Conservation (phyloP, 805 yeast genomes). For the Lachancea sp. region DNA sequence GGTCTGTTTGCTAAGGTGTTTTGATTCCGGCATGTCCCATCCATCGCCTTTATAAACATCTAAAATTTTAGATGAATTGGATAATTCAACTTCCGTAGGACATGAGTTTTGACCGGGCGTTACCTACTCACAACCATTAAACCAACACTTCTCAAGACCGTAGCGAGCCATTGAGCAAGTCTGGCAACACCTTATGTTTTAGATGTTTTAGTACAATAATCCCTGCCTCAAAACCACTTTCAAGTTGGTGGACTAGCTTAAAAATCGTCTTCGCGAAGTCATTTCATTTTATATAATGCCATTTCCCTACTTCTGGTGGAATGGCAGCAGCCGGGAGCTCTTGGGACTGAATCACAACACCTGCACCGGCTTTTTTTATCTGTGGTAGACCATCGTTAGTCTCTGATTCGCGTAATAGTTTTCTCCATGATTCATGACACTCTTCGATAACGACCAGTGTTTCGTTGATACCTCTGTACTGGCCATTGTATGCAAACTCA, state of each 20-base stretch:
- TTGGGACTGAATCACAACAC: slow-evolving; percentile 23
- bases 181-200: background rate
- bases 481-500: slow-evolving; percentile 67
- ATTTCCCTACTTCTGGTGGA: slow-evolving; percentile 37
- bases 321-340: slow-evolving; percentile 29
- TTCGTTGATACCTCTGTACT: slow-evolving; percentile 49
- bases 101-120: background rate
- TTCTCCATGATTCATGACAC: slow-evolving; percentile 64
- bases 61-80: background rate
- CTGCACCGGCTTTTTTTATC: slow-evolving; percentile 51
- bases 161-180: too few species aligned
- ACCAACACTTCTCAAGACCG: too few species aligned
- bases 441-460: slow-evolving; percentile 57
- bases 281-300: slow-evolving; percentile 24
- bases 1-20: too few species aligned
- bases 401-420: slow-evolving; percentile 35
- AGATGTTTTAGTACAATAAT: too few species aligned
- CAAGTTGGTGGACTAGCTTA: too few species aligned
- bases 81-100: background rate
- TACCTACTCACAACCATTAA: background rate
- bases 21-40: too few species aligned
- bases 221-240: too few species aligned
- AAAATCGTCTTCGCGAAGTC: background rate
- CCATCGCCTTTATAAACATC: background rate
- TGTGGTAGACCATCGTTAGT: slow-evolving; percentile 26